Evolutionary conservation across 495 filamentous ascomycete species (phyloP).

Genomic region (Mycothermus thermophilus): DNA sequence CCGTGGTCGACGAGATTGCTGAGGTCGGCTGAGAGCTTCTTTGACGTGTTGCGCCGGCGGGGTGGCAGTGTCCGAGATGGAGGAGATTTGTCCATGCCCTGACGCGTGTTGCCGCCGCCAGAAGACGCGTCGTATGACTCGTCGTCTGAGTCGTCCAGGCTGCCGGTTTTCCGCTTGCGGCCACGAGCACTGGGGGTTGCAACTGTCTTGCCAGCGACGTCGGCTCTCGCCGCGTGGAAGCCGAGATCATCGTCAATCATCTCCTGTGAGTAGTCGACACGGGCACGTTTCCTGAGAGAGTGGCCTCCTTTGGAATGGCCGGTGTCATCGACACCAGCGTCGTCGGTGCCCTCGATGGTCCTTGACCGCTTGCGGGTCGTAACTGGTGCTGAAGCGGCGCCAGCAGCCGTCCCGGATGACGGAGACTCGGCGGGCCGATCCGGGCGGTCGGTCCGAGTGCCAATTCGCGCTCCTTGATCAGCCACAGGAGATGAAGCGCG

Average conservation of each 20-base stretch:
- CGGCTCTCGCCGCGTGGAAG: background rate
- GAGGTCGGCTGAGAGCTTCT: conserved; percentile 17
- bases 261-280: conserved; percentile 34
- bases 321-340: conserved; percentile 19
- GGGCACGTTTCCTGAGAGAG: conserved; percentile 32
- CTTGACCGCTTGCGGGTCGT: conserved; percentile 22
- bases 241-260: conserved; percentile 23
- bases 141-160: conserved; percentile 15
- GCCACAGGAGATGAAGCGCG: conserved; percentile 14
- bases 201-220: conserved; percentile 9
- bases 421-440: conserved; percentile 18
- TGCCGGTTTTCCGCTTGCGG: conserved; percentile 20
- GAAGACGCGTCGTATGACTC: conserved; percentile 11
- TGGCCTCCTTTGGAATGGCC: conserved; percentile 32
- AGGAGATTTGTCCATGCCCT: conserved; percentile 18
- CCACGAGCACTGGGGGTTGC: conserved; percentile 12
- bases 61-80: conserved; percentile 14
- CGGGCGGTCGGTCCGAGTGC: conserved; percentile 10
- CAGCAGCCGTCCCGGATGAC: conserved; percentile 15
- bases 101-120: conserved; percentile 8
- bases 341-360: conserved; percentile 20
- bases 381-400: too few relatives aligned
- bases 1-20: conserved; percentile 19
- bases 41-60: conserved; percentile 24
- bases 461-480: conserved; percentile 1